Conservation (phyloP, 2,329 filamentous ascomycete species). For the Arthrobotrys entomopaga region DNA sequence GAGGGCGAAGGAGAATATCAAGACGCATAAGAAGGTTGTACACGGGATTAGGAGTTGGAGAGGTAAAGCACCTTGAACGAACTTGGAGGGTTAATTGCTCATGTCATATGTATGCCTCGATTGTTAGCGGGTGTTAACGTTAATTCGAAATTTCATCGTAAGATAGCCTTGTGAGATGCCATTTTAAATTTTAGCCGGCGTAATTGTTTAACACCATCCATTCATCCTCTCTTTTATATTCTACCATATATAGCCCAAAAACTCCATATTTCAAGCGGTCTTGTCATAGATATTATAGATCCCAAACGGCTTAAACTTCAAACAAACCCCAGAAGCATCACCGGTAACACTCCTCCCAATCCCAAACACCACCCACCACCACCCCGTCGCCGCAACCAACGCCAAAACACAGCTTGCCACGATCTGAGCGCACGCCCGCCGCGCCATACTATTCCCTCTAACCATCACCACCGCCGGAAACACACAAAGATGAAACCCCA, state of each 20-base stretch:
- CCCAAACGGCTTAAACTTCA: no score
- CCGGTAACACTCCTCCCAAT: no score
- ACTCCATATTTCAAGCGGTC: no score
- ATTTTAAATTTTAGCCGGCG: no score
- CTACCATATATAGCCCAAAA: no score
- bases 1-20: conserved; percentile 25
- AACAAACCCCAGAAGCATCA: no score
- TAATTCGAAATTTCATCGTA: conserved; percentile 1
- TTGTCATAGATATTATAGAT: no score
- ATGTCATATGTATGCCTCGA: not conserved
- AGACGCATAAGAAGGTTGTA: conserved; percentile 28
- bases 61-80: conserved; percentile 6
- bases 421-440: conserved; percentile 7
- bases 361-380: conserved; percentile 34
- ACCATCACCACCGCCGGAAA: conserved; percentile 26
- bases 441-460: conserved; percentile 24
- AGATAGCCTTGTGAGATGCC: no score
- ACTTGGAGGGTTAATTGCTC: not conserved
- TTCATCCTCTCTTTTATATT: no score
- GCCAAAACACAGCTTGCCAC: conserved; percentile 26
- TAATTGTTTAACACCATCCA: no score
- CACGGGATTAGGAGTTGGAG: conserved; percentile 19
- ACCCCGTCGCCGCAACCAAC: conserved; percentile 10
- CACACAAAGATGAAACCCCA: conserved; percentile 36
- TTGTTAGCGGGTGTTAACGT: not conserved